These are phyloP conservation scores for Millerozyma acaciae DNA, from an alignment of 805 yeast genomes.

Conservation along the genomic window DNA sequence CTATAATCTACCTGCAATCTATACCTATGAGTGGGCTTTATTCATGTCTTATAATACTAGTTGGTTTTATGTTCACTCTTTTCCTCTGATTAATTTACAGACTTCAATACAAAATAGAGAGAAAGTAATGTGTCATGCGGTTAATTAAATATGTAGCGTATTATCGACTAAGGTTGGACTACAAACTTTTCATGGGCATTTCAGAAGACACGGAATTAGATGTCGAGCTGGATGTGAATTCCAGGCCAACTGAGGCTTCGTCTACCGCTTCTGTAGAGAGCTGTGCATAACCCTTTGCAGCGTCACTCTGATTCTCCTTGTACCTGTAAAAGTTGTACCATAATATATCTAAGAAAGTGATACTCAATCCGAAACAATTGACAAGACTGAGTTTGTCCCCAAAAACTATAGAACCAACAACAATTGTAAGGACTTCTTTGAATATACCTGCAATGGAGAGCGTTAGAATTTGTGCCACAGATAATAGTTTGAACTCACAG, in stretches of 20 bases:
- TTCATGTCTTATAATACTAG: too few species aligned
- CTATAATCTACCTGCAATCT: too few species aligned
- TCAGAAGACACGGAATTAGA: slow-evolving; percentile 1
- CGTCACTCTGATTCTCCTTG: slow-evolving; percentile 13
- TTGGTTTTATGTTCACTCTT: too few species aligned
- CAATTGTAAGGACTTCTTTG: slow-evolving; percentile 84
- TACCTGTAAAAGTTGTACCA: slow-evolving; percentile 76
- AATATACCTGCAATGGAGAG: slow-evolving; percentile 88
- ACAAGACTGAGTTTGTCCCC: slow-evolving; percentile 65
- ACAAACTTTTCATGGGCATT: slow-evolving; percentile 4
- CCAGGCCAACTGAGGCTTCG: background rate
- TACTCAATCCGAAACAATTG: slow-evolving; percentile 67
- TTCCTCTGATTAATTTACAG: too few species aligned
- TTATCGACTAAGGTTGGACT: background rate
- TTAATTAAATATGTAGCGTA: too few species aligned
- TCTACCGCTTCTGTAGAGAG: slow-evolving; percentile 1
- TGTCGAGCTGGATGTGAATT: too few species aligned
- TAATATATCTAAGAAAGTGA: slow-evolving; percentile 74
- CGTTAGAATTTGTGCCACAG: slow-evolving; percentile 80
- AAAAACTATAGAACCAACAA: slow-evolving; percentile 62
- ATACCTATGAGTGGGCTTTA: too few species aligned
- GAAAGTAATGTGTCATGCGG: too few species aligned
- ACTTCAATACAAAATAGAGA: too few species aligned
- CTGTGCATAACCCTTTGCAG: background rate
- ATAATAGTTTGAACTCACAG: slow-evolving; percentile 78